These are phyloP conservation scores for Wickerhamomyces subpelliculosus DNA, from an alignment of 805 yeast genomes.

Conservation along the genomic window DNA sequence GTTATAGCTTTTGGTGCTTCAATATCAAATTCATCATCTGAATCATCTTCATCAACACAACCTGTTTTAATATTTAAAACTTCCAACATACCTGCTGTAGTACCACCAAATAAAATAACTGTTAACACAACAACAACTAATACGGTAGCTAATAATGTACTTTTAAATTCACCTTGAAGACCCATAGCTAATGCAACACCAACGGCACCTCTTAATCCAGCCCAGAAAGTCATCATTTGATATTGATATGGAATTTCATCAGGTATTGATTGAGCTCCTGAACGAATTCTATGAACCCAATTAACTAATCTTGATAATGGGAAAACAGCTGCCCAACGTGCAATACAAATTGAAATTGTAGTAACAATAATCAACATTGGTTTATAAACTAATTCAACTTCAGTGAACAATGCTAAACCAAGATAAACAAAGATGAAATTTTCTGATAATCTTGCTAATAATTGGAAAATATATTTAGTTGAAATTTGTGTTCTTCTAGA, in stretches of 20 bases:
- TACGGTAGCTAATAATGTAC: conserved; percentile 86
- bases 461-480: conserved; percentile 88
- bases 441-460: conserved; percentile 91
- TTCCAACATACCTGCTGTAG: conserved; percentile 97
- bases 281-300: conserved; percentile 61
- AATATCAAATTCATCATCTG: conserved; percentile 94
- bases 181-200: conserved; percentile 99
- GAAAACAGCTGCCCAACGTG: conserved; percentile 97
- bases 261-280: conserved; percentile 44
- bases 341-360: conserved; percentile 82
- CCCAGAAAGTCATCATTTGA: conserved; percentile 99
- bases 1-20: conserved; percentile 49
- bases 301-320: conserved; percentile 84
- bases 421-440: conserved; percentile 93
- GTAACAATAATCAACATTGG: conserved; percentile 90
- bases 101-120: conserved; percentile 94
- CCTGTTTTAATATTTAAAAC: conserved; percentile 91
- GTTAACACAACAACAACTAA: conserved; percentile 94
- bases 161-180: conserved; percentile 86
- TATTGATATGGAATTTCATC: conserved; percentile 93
- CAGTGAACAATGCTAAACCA: conserved; percentile 92
- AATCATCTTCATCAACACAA: conserved; percentile 70
- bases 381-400: conserved; percentile 90
- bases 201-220: conserved; percentile 97
- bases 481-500: conserved; percentile 96